Evolutionary conservation across 768 basidiomycete genomes (phyloP).

Genomic region (Lactifluus rugatus): DNA sequence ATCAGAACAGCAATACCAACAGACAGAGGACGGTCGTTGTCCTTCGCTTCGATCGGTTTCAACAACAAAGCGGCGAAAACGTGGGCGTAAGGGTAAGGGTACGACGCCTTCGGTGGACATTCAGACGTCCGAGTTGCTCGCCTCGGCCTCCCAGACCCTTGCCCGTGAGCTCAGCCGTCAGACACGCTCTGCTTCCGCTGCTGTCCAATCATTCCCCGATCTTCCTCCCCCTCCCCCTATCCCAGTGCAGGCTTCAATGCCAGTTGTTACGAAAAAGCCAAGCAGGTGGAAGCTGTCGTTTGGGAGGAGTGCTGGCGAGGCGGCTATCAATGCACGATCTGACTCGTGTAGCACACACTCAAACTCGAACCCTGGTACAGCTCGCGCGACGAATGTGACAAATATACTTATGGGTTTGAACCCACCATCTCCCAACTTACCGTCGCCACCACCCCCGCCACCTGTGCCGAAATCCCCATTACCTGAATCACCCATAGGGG

Average conservation of each 20-base stretch:
- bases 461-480: too few species aligned
- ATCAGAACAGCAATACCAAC: not conserved
- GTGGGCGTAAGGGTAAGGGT: conserved; percentile 80
- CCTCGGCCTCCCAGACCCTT: conserved; percentile 69
- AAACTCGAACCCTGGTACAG: conserved; percentile 26
- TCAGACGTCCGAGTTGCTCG: conserved; percentile 58
- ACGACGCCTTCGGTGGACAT: conserved; percentile 32
- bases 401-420: conserved; percentile 64
- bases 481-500: not conserved
- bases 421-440: conserved; percentile 28
- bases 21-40: not conserved
- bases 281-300: conserved; percentile 83
- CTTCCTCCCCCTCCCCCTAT: conserved; percentile 32
- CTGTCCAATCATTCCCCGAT: conserved; percentile 18
- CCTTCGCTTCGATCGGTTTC: conserved; percentile 31
- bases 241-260: conserved; percentile 23
- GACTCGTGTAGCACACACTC: conserved; percentile 7
- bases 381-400: conserved; percentile 70
- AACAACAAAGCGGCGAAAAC: conserved; percentile 72
- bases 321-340: not conserved
- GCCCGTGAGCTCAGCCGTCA: conserved; percentile 76
- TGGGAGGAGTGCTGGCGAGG: conserved; percentile 39
- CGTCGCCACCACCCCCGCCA: not conserved
- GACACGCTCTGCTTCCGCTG: conserved; percentile 19
- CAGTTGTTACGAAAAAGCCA: conserved; percentile 51